These are phyloP conservation scores for Byssoonygena ceratinophila DNA, from an alignment of 2,329 filamentous ascomycete species.

Conservation along the genomic window DNA sequence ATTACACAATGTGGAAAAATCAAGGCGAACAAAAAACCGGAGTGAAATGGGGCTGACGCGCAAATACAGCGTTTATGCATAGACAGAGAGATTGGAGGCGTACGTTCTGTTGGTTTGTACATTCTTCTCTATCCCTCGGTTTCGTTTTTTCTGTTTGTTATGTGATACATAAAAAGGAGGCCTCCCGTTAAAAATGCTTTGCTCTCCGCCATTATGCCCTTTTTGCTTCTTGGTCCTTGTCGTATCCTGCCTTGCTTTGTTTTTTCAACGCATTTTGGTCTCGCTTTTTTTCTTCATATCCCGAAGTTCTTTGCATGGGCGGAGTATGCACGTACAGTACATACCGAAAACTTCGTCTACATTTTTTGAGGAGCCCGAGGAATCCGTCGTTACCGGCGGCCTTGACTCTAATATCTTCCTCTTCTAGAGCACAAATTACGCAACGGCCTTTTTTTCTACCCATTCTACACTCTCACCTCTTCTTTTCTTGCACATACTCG, in stretches of 20 bases:
- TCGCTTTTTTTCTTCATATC: background rate
- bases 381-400: background rate
- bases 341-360: background rate
- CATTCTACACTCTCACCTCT: background rate
- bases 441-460: background rate
- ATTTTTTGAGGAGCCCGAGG: background rate
- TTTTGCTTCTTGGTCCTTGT: background rate
- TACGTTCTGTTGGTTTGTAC: slow-evolving; percentile 7
- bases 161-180: slow-evolving; percentile 10
- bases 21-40: background rate
- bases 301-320: background rate
- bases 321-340: slow-evolving; percentile 7
- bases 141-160: slow-evolving; percentile 15
- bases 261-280: background rate
- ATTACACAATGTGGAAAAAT: background rate
- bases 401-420: too few relatives aligned
- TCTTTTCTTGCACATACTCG: background rate
- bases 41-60: background rate
- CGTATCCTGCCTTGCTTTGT: background rate
- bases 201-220: background rate
- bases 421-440: too few relatives aligned
- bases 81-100: slow-evolving; percentile 1
- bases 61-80: slow-evolving; percentile 1
- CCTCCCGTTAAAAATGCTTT: background rate
- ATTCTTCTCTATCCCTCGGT: slow-evolving; percentile 1